Conservation (phyloP, 2,329 filamentous ascomycete species). For the Ophiostoma sp. region DNA sequence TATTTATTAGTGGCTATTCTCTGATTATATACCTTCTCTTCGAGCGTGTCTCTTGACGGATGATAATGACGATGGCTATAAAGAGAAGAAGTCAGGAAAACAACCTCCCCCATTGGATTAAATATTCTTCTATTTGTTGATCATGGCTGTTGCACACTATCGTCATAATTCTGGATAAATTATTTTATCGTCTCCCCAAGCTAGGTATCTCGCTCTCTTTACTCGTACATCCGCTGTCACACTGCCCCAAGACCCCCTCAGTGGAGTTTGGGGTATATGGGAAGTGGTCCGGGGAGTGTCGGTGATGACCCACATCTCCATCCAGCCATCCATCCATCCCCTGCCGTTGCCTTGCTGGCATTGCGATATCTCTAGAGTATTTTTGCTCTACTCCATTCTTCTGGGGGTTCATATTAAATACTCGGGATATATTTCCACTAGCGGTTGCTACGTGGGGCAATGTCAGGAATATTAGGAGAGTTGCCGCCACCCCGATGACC, state of each 20-base stretch:
- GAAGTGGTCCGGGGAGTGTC: conserved; percentile 15
- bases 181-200: neutral
- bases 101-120: neutral
- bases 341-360: neutral
- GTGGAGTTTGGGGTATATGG: neutral
- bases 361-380: neutral
- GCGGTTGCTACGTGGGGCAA: neutral
- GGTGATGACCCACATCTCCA: conserved; percentile 5
- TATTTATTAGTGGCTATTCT: neutral
- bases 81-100: neutral
- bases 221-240: neutral
- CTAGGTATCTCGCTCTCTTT: neutral
- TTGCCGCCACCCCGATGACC: neutral
- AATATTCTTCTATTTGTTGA: neutral
- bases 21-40: neutral
- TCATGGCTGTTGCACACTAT: neutral
- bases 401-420: neutral
- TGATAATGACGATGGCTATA: neutral
- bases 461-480: neutral
- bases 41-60: neutral
- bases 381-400: neutral
- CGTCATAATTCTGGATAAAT: neutral
- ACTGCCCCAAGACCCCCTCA: neutral
- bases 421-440: neutral
- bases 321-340: neutral